These are phyloP conservation scores for Ochetophila trinervis DNA, from an alignment of 306 rosid genomes.

Conservation along the genomic window DNA sequence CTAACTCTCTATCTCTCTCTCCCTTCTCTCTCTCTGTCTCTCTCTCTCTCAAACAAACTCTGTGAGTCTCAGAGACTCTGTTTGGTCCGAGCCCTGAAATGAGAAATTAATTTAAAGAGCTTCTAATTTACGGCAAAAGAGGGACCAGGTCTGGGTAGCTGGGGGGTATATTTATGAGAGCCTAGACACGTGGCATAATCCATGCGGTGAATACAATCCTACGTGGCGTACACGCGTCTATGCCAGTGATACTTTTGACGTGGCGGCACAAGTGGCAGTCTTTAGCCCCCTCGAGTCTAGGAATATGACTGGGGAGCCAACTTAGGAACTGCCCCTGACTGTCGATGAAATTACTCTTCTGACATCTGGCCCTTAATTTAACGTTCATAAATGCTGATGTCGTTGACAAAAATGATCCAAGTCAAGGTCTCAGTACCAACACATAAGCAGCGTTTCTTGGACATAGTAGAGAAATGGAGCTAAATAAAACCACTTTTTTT, in stretches of 20 bases:
- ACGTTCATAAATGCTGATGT: no score
- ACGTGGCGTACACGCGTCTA: constrained; percentile 37
- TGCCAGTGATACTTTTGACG: constrained; percentile 32
- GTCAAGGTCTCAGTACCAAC: no score
- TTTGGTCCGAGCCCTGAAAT: constrained; percentile 8
- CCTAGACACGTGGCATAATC: constrained; percentile 40
- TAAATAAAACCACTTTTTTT: no score
- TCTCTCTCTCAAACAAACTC: constrained; percentile 7
- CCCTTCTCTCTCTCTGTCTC: neutral
- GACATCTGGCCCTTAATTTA: neutral
- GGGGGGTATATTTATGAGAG: constrained; percentile 32
- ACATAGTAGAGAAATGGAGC: no score
- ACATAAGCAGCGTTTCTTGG: no score
- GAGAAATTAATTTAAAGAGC: constrained; percentile 21
- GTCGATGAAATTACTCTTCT: constrained; percentile 1
- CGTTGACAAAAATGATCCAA: no score
- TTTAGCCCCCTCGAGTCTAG: neutral
- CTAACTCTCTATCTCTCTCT: neutral
- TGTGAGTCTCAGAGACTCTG: neutral
- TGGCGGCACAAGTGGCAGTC: constrained; percentile 37
- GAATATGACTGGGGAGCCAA: constrained; percentile 4
- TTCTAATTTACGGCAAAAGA: constrained; percentile 52
- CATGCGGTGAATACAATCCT: constrained; percentile 7
- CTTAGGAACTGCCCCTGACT: constrained; percentile 1
- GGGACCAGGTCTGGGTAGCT: constrained; percentile 39